Evolutionary conservation across 164 flowering plant genomes (phyloP), one percentile per base, ranked within the genome.

Genomic region (Chimonanthus praecox): DNA sequence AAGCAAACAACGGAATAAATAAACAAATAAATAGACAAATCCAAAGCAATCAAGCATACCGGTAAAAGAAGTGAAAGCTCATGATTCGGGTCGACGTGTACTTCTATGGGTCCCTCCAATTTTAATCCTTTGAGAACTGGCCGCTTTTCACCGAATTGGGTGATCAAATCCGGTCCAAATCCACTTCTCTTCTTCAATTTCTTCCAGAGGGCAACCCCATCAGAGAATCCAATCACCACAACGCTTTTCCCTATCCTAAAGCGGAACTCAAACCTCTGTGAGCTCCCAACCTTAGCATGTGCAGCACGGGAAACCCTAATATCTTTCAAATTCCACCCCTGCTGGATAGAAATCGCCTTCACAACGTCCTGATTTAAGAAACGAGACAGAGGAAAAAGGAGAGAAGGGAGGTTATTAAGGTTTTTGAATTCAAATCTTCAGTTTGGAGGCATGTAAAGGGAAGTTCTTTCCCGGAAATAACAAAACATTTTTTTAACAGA

Each of bases 91-190:
- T 47, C 69, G 11, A 82, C 85, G 21, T 73, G 74, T 46, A 91
- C 78, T 72, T 89, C 94, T 71, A 88, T 80, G 1, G 97, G 97
- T 54, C 97, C 97, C 58, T 85, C 86, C 72, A 91, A 62, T 74
- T 80, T 74, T 45, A 91, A 79, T 15, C 80, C 11, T n/a, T 75
- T 84, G 46, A 91, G 67, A 47, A 75, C 75, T 6, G 87, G 76
- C 33, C 20, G n/a, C 18, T 75, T 49, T 3, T 85, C 75, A 54
- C 82, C 75, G 64, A 78, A 58, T 47, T 61, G 71, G 47, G 44
- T 47, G 33, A 84, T 70, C 48, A 86, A 74, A 50, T 18, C 16
- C 33, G 79, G 11, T 69, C 76, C 85, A 54, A 87, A 86, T 45
- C 70, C 78, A 5, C 64, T 67, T 46, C 46, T 4, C 47, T 69